phyloP scores from a whole-genome alignment of 2,329 filamentous ascomycete species.

The Rutstroemia sydowiana region DNA sequence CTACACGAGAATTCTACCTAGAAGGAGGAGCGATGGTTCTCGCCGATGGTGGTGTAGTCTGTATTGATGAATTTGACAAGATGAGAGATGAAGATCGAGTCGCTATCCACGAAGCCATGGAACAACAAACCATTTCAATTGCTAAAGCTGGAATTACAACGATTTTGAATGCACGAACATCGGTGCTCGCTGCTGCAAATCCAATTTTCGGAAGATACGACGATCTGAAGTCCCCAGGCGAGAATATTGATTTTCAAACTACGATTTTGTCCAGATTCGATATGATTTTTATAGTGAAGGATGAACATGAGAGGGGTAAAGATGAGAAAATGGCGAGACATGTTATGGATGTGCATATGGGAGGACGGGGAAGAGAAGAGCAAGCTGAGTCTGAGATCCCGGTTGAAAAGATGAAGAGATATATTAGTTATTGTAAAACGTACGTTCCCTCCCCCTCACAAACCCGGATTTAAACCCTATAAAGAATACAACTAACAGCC shows the following conservation, averaged over 20 bases:
- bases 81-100: conserved; percentile 99
- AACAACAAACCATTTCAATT: conserved; percentile 98
- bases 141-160: conserved; percentile 98
- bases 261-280: conserved; percentile 97
- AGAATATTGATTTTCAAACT: no score
- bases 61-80: conserved; percentile 99
- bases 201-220: conserved; percentile 96
- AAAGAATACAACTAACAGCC: conserved; percentile 8
- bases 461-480: neutral
- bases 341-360: conserved; percentile 97
- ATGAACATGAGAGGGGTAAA: conserved; percentile 82
- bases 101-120: conserved; percentile 99
- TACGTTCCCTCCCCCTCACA: conserved; percentile 39
- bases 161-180: conserved; percentile 90
- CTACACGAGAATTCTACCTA: conserved; percentile 95
- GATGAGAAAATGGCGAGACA: conserved; percentile 93
- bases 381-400: conserved; percentile 80
- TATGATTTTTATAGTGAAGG: conserved; percentile 90
- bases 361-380: conserved; percentile 74
- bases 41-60: conserved; percentile 88
- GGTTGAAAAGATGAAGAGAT: conserved; percentile 94
- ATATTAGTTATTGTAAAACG: conserved; percentile 95
- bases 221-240: conserved; percentile 86
- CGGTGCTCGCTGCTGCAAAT: conserved; percentile 89
- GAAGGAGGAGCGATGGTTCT: conserved; percentile 94